These are phyloP conservation scores for Aspergillus bertholletiae DNA, from an alignment of 495 filamentous ascomycete genomes.

Conservation along the genomic window DNA sequence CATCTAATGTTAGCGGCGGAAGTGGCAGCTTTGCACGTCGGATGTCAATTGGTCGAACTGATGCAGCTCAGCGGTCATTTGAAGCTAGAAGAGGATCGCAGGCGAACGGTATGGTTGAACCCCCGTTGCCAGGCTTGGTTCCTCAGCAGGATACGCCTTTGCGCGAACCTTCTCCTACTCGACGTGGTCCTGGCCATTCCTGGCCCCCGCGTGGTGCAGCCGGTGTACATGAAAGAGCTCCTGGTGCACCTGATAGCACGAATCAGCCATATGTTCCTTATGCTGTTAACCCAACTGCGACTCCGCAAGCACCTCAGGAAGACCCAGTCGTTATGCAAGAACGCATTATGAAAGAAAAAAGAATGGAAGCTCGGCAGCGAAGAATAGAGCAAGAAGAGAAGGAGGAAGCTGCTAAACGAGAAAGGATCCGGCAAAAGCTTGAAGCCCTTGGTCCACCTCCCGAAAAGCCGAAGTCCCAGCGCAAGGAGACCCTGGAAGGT, in stretches of 20 bases:
- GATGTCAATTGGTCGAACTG: conserved; percentile 50
- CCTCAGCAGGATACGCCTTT: conserved; percentile 16
- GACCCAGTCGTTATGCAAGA: conserved; percentile 69
- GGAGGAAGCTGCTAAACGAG: conserved; percentile 74
- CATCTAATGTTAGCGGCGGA: conserved; percentile 92
- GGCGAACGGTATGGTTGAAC: conserved; percentile 37
- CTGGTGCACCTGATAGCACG: conserved; percentile 40
- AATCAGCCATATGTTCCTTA: conserved; percentile 15
- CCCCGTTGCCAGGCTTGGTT: conserved; percentile 24
- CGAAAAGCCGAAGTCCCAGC: conserved; percentile 47
- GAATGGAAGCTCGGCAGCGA: conserved; percentile 73
- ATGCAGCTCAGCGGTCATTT: conserved; percentile 41
- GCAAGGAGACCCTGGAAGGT: conserved; percentile 31
- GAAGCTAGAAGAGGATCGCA: conserved; percentile 46
- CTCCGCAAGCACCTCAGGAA: conserved; percentile 41
- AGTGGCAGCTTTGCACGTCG: conserved; percentile 67
- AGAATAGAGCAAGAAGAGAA: conserved; percentile 75
- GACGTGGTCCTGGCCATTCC: conserved; percentile 20
- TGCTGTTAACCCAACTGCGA: conserved; percentile 22
- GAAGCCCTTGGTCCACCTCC: conserved; percentile 70
- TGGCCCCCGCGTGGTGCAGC: conserved; percentile 52
- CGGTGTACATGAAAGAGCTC: conserved; percentile 25
- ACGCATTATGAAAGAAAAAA: conserved; percentile 78
- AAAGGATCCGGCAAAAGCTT: conserved; percentile 80
- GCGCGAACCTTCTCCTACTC: conserved; percentile 23